These are phyloP conservation scores for Ascochyta koolunga DNA, from an alignment of 2,329 filamentous ascomycete genomes.

Conservation along the genomic window DNA sequence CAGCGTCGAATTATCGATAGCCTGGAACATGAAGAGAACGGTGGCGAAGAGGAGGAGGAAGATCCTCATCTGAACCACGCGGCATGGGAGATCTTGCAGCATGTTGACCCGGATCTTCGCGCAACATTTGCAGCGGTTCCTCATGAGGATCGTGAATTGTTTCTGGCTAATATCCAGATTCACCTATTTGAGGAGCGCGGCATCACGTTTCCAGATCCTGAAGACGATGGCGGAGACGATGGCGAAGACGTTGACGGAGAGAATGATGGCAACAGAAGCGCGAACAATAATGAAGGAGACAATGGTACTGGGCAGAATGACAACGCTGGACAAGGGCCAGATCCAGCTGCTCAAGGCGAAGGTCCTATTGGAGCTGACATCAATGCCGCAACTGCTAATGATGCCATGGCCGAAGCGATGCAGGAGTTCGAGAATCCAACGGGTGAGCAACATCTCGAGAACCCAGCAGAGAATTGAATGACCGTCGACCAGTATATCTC, in stretches of 20 bases:
- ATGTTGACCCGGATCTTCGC: constrained; percentile 20
- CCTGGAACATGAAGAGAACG: constrained; percentile 17
- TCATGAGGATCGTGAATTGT: constrained; percentile 16
- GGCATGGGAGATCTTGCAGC: constrained; percentile 24
- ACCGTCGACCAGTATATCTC: too few relatives aligned
- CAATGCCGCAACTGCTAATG: background rate
- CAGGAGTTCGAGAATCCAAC: background rate
- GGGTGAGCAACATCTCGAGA: too few relatives aligned
- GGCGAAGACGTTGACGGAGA: background rate
- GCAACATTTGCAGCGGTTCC: constrained; percentile 15
- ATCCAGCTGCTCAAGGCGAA: background rate
- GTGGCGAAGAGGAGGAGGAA: constrained; percentile 12
- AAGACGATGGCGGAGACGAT: background rate
- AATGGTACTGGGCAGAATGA: too few relatives aligned
- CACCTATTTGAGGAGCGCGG: constrained; percentile 25
- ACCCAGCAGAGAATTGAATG: too few relatives aligned
- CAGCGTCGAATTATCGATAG: constrained; percentile 14
- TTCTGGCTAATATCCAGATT: constrained; percentile 25
- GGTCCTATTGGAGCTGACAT: background rate
- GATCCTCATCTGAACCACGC: constrained; percentile 11
- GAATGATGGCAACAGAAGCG: background rate
- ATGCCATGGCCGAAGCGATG: background rate
- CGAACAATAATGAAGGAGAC: background rate
- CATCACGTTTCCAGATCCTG: background rate
- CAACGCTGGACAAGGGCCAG: too few relatives aligned